Evolutionary conservation across 495 filamentous ascomycete species (phyloP), one percentile per base, ranked within the genome.

Genomic region (Penicillium macrosclerotiorum): DNA sequence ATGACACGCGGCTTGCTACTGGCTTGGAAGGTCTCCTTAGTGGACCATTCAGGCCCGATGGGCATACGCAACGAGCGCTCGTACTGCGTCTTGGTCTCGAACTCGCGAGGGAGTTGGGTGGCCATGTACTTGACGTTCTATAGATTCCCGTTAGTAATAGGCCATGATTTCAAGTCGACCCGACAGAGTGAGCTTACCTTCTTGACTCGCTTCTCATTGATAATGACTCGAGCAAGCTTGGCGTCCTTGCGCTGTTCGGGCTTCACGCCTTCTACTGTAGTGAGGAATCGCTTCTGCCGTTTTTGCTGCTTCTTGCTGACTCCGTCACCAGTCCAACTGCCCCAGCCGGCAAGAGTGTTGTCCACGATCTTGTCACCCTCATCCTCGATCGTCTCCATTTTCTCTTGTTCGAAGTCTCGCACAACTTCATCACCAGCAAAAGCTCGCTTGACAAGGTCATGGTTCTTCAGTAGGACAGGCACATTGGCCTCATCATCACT

Each of bases 381-480:
- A 4, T 89, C 88, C 27, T 80, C 78, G 26, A 82, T 74, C 7
- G 77, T 73, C 45, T 84, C 81, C 14, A 75, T 72, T 62, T 98
- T 96, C 52, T 96, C 93, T 20, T 77, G 73, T 46, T 80, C 77
- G 62, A 98, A 96, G 37, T 89, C 84, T 25, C 78, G 78, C 1
- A 85, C 81, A n/a, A 94, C 89, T 59, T 95, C 88, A 53, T 93
- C 85, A 4, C 88, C 90, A 1, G 90, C 93, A 63, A 97, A 96
- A 7, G 90, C 93, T 51, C 79, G 74, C 60, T 86, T 84, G 46
- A 94, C 82, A 33, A 96, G 79, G 31, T 90, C 84, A 47, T 90
- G 81, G 55, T 95, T 90, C 47, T 81, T 83, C 32, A 88, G 77
- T 20, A 84, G 76, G 34, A 87, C 76, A 1, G 84, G 82, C 24